Evolutionary conservation across 2,329 filamentous ascomycete genomes (phyloP), one percentile per base, ranked within the genome.

Genomic region (Phialophora macrospora): DNA sequence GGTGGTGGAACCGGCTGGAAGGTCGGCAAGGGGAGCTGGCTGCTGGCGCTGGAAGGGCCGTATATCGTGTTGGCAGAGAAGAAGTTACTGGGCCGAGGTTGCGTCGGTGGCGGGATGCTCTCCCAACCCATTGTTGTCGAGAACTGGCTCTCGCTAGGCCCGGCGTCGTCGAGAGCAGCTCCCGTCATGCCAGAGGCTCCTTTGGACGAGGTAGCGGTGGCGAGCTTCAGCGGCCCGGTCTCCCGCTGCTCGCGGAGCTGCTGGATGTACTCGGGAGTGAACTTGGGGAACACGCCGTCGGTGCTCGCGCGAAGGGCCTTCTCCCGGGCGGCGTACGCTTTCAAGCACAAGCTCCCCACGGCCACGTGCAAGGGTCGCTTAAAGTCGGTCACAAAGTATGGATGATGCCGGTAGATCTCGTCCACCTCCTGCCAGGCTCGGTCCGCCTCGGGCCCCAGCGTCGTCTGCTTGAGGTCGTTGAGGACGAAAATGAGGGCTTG

Each of bases 401-500:
- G 75, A 63, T 83, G 80, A 62, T 78, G 76, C 3, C 75, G 72
- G 60, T 79, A 84, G 5, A 80, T 74, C 49, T 78, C 73, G 60
- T 80, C 77, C 17, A 85, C 74, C 41, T 80, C 74, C 14, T 73
- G 70, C 84, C 84, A 86, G 0, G 78, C 81, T 56, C 74, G 71
- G 30, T 69, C 68, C 7, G 73, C 75, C 22, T 81, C 73, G 28
- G 77, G 73, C 7, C 74, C 75, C 24, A 78, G 68, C 4, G 75
- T 71, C 55, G 77, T 76, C 34, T 76, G 73, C 12, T 76, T 73
- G 14, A 82, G 72, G 34, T 80, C 79, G 62, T 75, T 78, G 38
- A 85, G 73, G 54, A 85, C 76, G 70, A 82, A 81, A n/a, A 84
- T 80, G 52, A 83, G 78, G 9, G 82, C 78, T 60, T 84, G 82